These are phyloP conservation scores for Epipyxis sp. DNA, from an alignment of 108 stramenopile genomes.

Conservation along the genomic window DNA sequence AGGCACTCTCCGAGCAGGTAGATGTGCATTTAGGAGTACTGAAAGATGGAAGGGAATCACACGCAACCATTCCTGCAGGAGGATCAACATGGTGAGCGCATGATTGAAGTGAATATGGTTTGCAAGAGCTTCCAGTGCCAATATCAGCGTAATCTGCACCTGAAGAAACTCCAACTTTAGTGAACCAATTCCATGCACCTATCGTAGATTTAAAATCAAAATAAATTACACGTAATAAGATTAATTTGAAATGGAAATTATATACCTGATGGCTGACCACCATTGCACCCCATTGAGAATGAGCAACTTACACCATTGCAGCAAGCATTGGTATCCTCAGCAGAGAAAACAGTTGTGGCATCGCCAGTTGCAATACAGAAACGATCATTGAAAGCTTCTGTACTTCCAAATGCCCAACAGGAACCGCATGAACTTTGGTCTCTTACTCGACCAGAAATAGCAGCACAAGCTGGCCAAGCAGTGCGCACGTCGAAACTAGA, in stretches of 20 bases:
- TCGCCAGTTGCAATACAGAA: conserved; percentile 41
- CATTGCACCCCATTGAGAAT: conserved; percentile 62
- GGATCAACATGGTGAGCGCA: conserved; percentile 64
- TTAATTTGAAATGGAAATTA: no score
- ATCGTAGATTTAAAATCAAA: no score
- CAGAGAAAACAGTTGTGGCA: conserved; percentile 31
- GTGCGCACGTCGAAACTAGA: conserved; percentile 51
- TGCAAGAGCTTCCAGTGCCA: conserved; percentile 34
- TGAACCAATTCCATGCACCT: conserved; percentile 60
- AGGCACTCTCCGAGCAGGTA: conserved; percentile 39
- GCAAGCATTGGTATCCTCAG: conserved; percentile 27
- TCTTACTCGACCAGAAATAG: conserved; percentile 49
- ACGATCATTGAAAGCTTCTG: conserved; percentile 62
- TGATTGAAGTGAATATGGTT: conserved; percentile 58
- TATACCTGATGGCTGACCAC: conserved; percentile 59
- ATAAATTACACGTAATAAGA: no score
- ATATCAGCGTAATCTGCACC: conserved; percentile 56
- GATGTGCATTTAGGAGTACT: conserved; percentile 43
- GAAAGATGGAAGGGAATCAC: conserved; percentile 43
- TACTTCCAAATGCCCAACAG: conserved; percentile 63
- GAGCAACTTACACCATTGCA: conserved; percentile 16
- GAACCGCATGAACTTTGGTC: conserved; percentile 60
- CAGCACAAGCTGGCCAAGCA: conserved; percentile 56
- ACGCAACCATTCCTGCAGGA: conserved; percentile 49
- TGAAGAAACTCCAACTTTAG: conserved; percentile 50